Evolutionary conservation across 805 yeast species (phyloP).

Genomic region (Wickerhamomyces rabaulensis): DNA sequence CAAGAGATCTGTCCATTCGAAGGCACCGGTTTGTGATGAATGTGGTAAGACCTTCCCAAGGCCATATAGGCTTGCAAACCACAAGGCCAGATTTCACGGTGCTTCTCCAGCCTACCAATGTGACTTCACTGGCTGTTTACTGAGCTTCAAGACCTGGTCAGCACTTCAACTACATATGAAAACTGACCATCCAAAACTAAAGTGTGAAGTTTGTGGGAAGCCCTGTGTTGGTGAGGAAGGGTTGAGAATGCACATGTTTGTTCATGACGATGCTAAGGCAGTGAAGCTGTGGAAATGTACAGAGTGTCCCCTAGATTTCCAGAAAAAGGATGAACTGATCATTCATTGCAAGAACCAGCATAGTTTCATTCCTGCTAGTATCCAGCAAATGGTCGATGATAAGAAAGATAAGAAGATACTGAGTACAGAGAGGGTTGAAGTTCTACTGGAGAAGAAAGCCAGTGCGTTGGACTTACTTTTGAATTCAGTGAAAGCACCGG

Average conservation of each 20-base stretch:
- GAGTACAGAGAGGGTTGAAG: constrained; percentile 20
- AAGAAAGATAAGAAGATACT: constrained; percentile 3
- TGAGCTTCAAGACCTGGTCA: constrained; percentile 64
- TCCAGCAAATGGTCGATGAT: constrained; percentile 1
- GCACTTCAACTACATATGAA: constrained; percentile 67
- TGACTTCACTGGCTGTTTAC: constrained; percentile 54
- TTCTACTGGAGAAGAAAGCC: constrained; percentile 18
- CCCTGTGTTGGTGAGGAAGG: constrained; percentile 71
- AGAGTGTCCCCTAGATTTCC: constrained; percentile 46
- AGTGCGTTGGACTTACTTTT: constrained; percentile 26
- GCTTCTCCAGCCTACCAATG: constrained; percentile 52
- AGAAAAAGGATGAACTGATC: constrained; percentile 50
- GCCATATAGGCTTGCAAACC: constrained; percentile 62
- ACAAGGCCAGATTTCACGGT: constrained; percentile 62
- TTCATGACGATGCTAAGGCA: constrained; percentile 49
- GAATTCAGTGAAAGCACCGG: constrained; percentile 26
- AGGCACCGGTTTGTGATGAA: constrained; percentile 45
- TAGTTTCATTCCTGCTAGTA: constrained; percentile 17
- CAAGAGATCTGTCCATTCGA: constrained; percentile 53
- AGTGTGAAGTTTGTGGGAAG: constrained; percentile 61
- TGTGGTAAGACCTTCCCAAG: constrained; percentile 65
- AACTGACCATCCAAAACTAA: constrained; percentile 64
- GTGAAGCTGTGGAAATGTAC: constrained; percentile 56
- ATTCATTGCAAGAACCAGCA: constrained; percentile 52
- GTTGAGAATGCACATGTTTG: constrained; percentile 63